These are phyloP conservation scores for Clarkia xantiana DNA, from an alignment of 345 rosid species.

Conservation along the genomic window DNA sequence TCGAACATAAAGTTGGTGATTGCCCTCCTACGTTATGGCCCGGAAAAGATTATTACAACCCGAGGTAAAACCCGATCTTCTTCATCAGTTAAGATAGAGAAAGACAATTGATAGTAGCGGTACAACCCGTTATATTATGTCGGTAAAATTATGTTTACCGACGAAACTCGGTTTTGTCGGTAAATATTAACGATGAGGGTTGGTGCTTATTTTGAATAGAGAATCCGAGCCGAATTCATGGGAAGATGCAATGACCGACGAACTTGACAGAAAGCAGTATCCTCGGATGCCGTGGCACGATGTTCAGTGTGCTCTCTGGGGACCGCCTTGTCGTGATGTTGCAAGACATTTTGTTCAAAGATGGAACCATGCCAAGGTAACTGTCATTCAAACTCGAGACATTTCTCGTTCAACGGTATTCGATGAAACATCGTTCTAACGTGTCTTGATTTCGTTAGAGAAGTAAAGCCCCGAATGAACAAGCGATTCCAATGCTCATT, in stretches of 20 bases:
- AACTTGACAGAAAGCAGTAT: constrained; percentile 52
- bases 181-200: neutral
- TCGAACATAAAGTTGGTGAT: constrained; percentile 64
- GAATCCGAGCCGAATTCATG: constrained; percentile 97
- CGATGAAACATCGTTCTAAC: neutral
- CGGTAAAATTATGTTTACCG: no score
- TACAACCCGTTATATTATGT: no score
- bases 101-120: no score
- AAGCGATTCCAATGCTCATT: constrained; percentile 68
- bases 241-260: constrained; percentile 84
- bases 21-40: constrained; percentile 65
- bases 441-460: constrained; percentile 23
- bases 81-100: no score
- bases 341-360: constrained; percentile 92
- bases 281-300: constrained; percentile 99
- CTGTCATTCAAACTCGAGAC: neutral
- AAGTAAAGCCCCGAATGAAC: constrained; percentile 80
- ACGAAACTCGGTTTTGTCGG: neutral
- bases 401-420: constrained; percentile 1
- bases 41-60: constrained; percentile 91
- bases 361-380: constrained; percentile 93
- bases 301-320: constrained; percentile 93
- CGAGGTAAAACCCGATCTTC: constrained; percentile 34
- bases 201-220: constrained; percentile 20
- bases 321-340: constrained; percentile 83